Evolutionary conservation across 2,329 filamentous ascomycete genomes (phyloP).

Genomic region (Allantophomopsis lycopodina): DNA sequence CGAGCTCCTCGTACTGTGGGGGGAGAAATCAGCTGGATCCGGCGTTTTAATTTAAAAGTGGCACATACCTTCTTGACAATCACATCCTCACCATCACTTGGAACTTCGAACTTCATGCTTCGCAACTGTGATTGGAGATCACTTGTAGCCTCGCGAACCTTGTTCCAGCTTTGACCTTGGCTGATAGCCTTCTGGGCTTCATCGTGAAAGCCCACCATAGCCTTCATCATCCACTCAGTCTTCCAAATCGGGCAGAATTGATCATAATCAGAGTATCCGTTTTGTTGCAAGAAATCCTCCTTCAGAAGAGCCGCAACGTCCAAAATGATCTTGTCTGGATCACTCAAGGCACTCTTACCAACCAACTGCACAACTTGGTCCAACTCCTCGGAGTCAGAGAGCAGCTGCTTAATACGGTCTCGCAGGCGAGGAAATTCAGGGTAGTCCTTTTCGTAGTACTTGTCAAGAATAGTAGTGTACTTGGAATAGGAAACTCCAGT

Average conservation of each 20-base stretch:
- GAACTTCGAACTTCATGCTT: constrained; percentile 94
- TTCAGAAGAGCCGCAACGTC: constrained; percentile 87
- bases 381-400: constrained; percentile 90
- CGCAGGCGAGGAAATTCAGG: constrained; percentile 89
- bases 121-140: constrained; percentile 78
- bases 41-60: background rate
- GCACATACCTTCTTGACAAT: constrained; percentile 67
- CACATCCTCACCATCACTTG: constrained; percentile 67
- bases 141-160: constrained; percentile 79
- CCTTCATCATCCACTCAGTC: constrained; percentile 99
- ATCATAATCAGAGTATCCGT: constrained; percentile 97
- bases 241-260: constrained; percentile 99
- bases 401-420: constrained; percentile 84
- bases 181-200: constrained; percentile 91
- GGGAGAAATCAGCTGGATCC: background rate
- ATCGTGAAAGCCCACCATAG: constrained; percentile 96
- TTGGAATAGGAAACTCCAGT: constrained; percentile 92
- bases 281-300: constrained; percentile 98
- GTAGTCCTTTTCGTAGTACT: constrained; percentile 86
- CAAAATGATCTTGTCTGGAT: constrained; percentile 95
- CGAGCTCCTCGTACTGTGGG: constrained; percentile 72
- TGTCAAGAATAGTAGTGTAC: constrained; percentile 79
- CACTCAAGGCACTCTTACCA: constrained; percentile 90
- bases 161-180: constrained; percentile 83
- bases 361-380: constrained; percentile 98